Percentiles rank a stretch among this genome's conserved stretches.
These are phyloP conservation scores for Xylaria flabelliformis DNA, from an alignment of 495 filamentous ascomycete genomes.

Conservation along the genomic window DNA sequence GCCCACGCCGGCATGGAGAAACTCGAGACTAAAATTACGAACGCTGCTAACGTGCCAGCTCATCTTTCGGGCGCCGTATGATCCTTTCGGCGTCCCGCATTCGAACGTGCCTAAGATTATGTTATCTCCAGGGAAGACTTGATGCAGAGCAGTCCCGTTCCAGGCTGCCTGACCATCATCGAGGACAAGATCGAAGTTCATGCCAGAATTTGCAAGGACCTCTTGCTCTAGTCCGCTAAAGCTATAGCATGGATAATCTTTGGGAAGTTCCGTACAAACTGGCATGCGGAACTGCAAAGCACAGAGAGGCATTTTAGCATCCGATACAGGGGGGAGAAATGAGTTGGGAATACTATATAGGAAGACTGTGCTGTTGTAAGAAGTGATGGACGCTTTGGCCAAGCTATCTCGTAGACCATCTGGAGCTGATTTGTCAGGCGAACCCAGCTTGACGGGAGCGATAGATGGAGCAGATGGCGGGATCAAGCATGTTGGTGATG, in stretches of 20 bases:
- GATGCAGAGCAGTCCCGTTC: conserved; percentile 36
- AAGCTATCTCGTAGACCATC: conserved; percentile 25
- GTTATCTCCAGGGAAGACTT: conserved; percentile 35
- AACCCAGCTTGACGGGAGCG: conserved; percentile 30
- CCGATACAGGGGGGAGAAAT: conserved; percentile 17
- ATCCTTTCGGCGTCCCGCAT: conserved; percentile 25
- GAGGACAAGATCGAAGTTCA: conserved; percentile 36
- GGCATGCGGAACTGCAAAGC: conserved; percentile 43
- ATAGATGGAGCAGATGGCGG: conserved; percentile 37
- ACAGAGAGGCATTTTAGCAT: conserved; percentile 27
- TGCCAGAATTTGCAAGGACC: conserved; percentile 35
- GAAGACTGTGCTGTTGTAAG: conserved; percentile 31
- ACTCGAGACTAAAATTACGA: conserved; percentile 35
- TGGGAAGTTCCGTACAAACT: conserved; percentile 35
- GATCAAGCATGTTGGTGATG: conserved; percentile 31
- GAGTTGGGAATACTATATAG: conserved; percentile 32
- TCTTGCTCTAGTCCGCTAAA: conserved; percentile 42
- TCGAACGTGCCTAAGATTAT: conserved; percentile 37
- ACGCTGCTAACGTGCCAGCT: conserved; percentile 38
- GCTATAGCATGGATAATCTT: conserved; percentile 38
- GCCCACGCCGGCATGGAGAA: conserved; percentile 38
- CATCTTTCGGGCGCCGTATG: conserved; percentile 31
- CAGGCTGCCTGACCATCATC: conserved; percentile 32
- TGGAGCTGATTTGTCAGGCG: conserved; percentile 20
- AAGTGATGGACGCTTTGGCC: conserved; percentile 27